Evolutionary conservation across 2,329 filamentous ascomycete genomes (phyloP), one percentile per base, ranked within the genome.

Genomic region (Furcasterigmium sp.): DNA sequence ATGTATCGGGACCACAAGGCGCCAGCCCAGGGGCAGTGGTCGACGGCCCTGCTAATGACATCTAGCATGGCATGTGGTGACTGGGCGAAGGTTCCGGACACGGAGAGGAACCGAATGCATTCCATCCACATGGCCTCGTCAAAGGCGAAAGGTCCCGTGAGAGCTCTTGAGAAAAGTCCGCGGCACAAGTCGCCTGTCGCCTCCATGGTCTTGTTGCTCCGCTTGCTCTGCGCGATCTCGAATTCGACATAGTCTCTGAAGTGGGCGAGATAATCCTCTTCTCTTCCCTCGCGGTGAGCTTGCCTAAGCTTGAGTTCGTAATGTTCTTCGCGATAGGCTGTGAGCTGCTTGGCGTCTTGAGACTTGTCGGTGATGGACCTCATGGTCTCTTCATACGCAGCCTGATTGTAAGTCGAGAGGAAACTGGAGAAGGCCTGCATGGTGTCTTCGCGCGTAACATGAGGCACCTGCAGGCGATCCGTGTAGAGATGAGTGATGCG

Each of bases 21-120:
- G 14, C 93, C 93, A 7, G 90, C 94, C 85, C 90, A 95, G 2
- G 93, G 91, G 54, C 91, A 95, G 63, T 97, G 93, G 35, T 84
- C 79, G 9, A 91, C 93, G 11, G 89, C 90, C 51, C 90, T 80
- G 54, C 89, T 83, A 3, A 94, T 72, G 7, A 91, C 76, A 37
- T 87, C 78, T 9, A 95, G 74, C 29, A 86, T 63, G 43, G 69
- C 46, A 37, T 68, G 17, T 63, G 75, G 43, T 59, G 63, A 43
- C 57, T 63, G 51, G 43, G 61, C 35, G 50, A 65, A 50, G 52
- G 58, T 52, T 62, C 67, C 43, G 51, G 64, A 62, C 45, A 69
- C 75, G n/a, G 70, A 74, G 38, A 93, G 67, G 51, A 89, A 90
- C 47, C 89, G 85, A 21, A 88, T 70, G 54, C 90, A 88, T 51